Conservation (phyloP, 2,329 filamentous ascomycete species). For the Rugonectria rugulosa region DNA sequence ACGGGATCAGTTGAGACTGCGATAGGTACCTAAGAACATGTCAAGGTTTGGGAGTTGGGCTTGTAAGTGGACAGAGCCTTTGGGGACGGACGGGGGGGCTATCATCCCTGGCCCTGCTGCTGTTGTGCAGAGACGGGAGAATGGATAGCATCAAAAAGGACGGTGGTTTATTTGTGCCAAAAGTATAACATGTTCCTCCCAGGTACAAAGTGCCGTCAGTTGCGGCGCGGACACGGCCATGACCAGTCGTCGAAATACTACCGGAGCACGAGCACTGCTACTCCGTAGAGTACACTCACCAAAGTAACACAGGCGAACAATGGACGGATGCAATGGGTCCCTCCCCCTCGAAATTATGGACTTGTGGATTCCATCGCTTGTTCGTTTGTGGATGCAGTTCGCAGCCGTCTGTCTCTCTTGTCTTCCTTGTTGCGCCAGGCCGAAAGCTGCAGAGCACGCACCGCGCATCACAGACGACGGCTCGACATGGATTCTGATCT, state of each 20-base stretch:
- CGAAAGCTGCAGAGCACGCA: slow-evolving; percentile 31
- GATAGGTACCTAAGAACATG: slow-evolving; percentile 22
- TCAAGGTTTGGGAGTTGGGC: neutral
- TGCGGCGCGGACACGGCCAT: no score
- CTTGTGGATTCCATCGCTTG: slow-evolving; percentile 7
- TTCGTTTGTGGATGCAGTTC: slow-evolving; percentile 33
- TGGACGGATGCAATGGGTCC: slow-evolving; percentile 10
- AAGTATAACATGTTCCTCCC: no score
- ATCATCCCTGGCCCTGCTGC: neutral
- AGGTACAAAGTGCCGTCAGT: no score
- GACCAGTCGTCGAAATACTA: no score
- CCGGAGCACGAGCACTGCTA: no score
- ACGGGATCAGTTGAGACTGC: slow-evolving; percentile 11
- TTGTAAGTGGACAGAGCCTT: no score
- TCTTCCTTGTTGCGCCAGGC: no score
- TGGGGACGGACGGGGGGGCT: neutral
- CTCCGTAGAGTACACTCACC: no score
- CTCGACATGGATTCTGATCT: slow-evolving; percentile 30
- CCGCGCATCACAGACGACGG: no score
- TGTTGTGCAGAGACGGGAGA: neutral
- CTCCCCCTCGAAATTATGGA: slow-evolving; percentile 20
- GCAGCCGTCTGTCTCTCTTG: slow-evolving; percentile 16
- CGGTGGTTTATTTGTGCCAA: no score
- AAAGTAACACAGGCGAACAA: no score
- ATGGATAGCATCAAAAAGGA: no score